phyloP scores from a whole-genome alignment of 371 early-diverging fungal genomes.

The Rhizopus stolonifer region DNA sequence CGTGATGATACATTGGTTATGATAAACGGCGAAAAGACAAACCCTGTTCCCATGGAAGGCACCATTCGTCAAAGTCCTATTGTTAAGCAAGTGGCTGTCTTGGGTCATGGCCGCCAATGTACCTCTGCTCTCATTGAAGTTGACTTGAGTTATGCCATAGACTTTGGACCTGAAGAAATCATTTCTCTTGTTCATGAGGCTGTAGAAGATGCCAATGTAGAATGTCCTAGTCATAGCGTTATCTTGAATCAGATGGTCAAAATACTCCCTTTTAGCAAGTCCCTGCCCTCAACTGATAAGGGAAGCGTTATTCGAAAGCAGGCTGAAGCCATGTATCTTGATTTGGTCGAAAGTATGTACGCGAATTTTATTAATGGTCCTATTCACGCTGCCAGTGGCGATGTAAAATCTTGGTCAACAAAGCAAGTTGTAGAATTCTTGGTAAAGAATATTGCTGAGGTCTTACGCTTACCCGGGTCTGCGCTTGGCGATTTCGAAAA shows the following conservation, averaged over 20 bases:
- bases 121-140: constrained; percentile 33
- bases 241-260: constrained; percentile 41
- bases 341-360: constrained; percentile 23
- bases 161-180: constrained; percentile 17
- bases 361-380: constrained; percentile 18
- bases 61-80: constrained; percentile 19
- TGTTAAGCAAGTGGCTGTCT: constrained; percentile 21
- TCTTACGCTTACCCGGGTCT: constrained; percentile 9
- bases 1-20: constrained; percentile 37
- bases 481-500: neutral
- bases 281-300: constrained; percentile 34
- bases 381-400: neutral
- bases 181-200: constrained; percentile 18
- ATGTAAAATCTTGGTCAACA: constrained; percentile 7
- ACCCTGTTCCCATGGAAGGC: constrained; percentile 40
- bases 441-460: constrained; percentile 5
- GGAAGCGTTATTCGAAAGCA: constrained; percentile 28
- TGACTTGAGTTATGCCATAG: constrained; percentile 12
- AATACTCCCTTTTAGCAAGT: constrained; percentile 29
- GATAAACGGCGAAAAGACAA: constrained; percentile 48
- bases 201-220: constrained; percentile 31
- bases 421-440: constrained; percentile 12
- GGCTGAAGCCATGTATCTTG: constrained; percentile 22
- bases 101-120: constrained; percentile 30
- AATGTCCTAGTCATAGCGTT: constrained; percentile 31